Base-by-base conservation (phyloP, 73 alveolate genomes). In the Blepharisma japonicum region DNA sequence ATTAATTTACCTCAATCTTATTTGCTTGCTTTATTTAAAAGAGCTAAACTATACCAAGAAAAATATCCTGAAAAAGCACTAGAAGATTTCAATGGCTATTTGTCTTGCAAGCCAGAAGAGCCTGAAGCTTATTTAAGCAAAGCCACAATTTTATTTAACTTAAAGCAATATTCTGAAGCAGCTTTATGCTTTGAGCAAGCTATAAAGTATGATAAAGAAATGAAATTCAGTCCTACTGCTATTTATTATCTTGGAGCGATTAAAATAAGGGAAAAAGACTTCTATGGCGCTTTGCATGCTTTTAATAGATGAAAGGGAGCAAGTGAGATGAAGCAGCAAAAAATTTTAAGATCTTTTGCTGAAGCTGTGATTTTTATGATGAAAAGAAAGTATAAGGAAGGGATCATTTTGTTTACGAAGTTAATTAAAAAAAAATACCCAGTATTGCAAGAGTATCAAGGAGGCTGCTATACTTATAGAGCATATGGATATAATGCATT, bases 151-250 rank as follows among this genome's bases (percentile, higher is more conserved):
- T 25, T 8, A 8, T 18, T 61, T 5, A 25, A 61, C 23, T 3
- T 8, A 20, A 14, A 61, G 11, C 14, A 61, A 61, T 61, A 61
- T 25, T 14, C 74, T 61, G 74, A 61, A 14, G 74, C 74, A 9
- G 74, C 46, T 61, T 20, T 61, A 61, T 61, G 74, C 47, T 61
- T 61, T 5, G 74, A 61, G 23, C 74, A 61, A 61, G 74, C 23
- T 9, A 25, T 61, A 8, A n/a, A 61, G 5, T n/a, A 14, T 14
- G 23, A 61, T 25, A 61, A 61, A 18, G 74, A 61, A 14, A 14
- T 25, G 11, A 25, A 61, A 25, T 20, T 0, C 18, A 39, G 14
- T 2, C 14, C 14, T 39, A 61, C 14, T 8, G 38, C 74, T 18
- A 8, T 61, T n/a, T 25, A 18, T 61, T 25, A 61, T 61, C 11